Percentiles rank a stretch among this genome's conserved stretches.
phyloP scores from a whole-genome alignment of 1,284 basidiomycete genomes.

The Cutaneotrichosporon spelunceum region DNA sequence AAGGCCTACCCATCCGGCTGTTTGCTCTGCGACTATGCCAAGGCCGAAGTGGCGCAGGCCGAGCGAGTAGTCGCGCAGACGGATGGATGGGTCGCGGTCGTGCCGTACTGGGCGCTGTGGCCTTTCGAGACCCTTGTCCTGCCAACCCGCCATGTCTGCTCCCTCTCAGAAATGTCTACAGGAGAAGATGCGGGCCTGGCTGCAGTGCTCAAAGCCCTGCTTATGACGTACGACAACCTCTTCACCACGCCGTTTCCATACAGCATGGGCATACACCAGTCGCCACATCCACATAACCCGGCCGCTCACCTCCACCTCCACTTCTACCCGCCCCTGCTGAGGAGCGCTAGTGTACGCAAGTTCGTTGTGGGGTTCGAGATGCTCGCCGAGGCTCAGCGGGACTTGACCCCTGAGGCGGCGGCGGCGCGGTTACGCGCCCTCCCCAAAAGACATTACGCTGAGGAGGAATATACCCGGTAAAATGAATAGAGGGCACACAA shows the following conservation, averaged over 20 bases:
- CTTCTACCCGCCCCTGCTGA: conserved; percentile 80
- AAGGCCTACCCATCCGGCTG: conserved; percentile 65
- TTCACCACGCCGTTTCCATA: conserved; percentile 87
- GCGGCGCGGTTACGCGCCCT: conserved; percentile 63
- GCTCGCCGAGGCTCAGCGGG: conserved; percentile 86
- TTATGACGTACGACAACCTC: conserved; percentile 78
- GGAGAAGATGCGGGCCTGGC: conserved; percentile 67
- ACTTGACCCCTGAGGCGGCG: conserved; percentile 86
- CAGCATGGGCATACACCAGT: conserved; percentile 92
- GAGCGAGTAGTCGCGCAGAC: conserved; percentile 65
- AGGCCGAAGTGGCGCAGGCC: conserved; percentile 62
- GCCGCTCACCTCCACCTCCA: conserved; percentile 80
- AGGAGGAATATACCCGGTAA: too few relatives aligned
- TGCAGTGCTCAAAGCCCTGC: conserved; percentile 62
- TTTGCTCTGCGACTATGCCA: conserved; percentile 79
- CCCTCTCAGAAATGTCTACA: conserved; percentile 61
- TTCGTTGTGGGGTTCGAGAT: conserved; percentile 94
- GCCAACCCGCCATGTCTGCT: conserved; percentile 71
- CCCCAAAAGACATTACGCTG: conserved; percentile 58
- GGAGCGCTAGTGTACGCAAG: conserved; percentile 79
- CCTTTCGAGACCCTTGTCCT: conserved; percentile 86
- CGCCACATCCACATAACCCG: conserved; percentile 57
- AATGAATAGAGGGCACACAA: too few relatives aligned
- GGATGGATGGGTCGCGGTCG: conserved; percentile 75
- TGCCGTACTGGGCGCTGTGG: conserved; percentile 97